Evolutionary conservation across 1,139 yeast species (phyloP).

Genomic region (Martiniozyma asiatica): DNA sequence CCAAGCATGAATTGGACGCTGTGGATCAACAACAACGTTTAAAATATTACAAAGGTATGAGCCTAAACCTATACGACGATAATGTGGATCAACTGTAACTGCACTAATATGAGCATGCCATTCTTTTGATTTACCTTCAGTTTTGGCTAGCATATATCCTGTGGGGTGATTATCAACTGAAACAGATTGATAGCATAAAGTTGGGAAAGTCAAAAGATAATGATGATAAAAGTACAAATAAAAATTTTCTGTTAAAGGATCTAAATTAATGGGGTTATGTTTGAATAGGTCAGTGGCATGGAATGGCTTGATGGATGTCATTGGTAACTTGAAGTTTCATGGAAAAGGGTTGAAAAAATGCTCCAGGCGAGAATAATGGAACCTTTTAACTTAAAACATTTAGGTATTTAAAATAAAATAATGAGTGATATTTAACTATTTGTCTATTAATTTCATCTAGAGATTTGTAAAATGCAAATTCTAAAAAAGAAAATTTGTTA

Average conservation of each 20-base stretch:
- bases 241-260: constrained; percentile 84
- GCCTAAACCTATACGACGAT: constrained; percentile 79
- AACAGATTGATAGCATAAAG: constrained; percentile 69
- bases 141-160: constrained; percentile 92
- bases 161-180: constrained; percentile 32
- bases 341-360: too few relatives aligned
- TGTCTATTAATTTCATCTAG: too few relatives aligned
- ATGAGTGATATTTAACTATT: too few relatives aligned
- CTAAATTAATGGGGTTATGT: constrained; percentile 67
- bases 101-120: constrained; percentile 99
- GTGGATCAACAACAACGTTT: constrained; percentile 58
- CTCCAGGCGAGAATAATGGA: too few relatives aligned
- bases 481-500: too few relatives aligned
- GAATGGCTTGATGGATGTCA: constrained; percentile 79
- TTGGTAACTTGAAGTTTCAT: too few relatives aligned
- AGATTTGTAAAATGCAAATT: too few relatives aligned
- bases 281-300: constrained; percentile 73
- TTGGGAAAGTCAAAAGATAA: constrained; percentile 79
- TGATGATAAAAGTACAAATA: constrained; percentile 74
- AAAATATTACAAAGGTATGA: constrained; percentile 62
- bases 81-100: constrained; percentile 76
- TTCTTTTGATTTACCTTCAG: constrained; percentile 73
- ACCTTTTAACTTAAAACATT: too few relatives aligned
- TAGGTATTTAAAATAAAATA: too few relatives aligned
- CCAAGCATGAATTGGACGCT: constrained; percentile 57